A percentile compares a stretch with the other conserved stretches of the same genome.
Evolutionary conservation across 306 rosid species (phyloP).

Genomic region (Chamaecrista fasciculata): DNA sequence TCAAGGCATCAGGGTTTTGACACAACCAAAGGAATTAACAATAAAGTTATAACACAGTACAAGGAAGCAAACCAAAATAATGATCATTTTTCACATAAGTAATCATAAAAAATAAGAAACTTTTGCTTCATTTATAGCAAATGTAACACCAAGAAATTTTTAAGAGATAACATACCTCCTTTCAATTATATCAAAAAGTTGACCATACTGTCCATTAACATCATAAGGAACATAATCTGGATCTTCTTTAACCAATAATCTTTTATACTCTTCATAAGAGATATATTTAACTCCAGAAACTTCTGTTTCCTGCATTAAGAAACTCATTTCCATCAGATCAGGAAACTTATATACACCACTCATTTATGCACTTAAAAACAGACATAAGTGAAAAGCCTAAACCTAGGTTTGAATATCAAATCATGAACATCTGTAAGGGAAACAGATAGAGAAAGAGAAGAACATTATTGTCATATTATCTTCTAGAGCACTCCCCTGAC

Average conservation of each 20-base stretch:
- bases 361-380: slow-evolving; percentile 3
- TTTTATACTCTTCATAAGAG: slow-evolving; percentile 64
- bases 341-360: slow-evolving; percentile 9
- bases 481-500: slow-evolving; percentile 11
- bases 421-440: neutral
- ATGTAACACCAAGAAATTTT: slow-evolving; percentile 6
- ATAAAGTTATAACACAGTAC: neutral
- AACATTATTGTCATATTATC: neutral
- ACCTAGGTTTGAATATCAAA: slow-evolving; percentile 14
- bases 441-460: neutral
- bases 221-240: slow-evolving; percentile 73
- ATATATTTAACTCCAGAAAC: slow-evolving; percentile 93
- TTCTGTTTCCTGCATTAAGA: slow-evolving; percentile 64
- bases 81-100: neutral
- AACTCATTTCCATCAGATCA: slow-evolving; percentile 25
- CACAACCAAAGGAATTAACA: slow-evolving; percentile 9
- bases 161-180: slow-evolving; percentile 47
- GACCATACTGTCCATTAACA: slow-evolving; percentile 70
- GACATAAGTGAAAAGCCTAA: slow-evolving; percentile 9
- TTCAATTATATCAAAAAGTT: slow-evolving; percentile 73
- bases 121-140: slow-evolving; percentile 8
- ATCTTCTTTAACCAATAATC: slow-evolving; percentile 65
- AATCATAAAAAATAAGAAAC: neutral
- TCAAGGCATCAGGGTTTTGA: slow-evolving; percentile 3
- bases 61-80: slow-evolving; percentile 14